Base-by-base conservation (phyloP, 345 rosid species). In the Syzygium oleosum region DNA sequence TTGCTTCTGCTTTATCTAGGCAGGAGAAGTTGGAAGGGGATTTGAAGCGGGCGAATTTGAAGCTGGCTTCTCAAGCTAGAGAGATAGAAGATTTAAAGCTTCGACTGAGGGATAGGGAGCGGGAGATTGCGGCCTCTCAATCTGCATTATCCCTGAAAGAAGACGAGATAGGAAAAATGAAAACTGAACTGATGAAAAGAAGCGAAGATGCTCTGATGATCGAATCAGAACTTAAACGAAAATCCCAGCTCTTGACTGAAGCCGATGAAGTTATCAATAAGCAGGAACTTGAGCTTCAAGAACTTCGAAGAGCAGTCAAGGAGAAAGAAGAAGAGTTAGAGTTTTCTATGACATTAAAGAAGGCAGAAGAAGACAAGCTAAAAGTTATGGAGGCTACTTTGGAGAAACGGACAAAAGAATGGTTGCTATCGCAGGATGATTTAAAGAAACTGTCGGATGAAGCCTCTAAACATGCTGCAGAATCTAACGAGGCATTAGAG, bases 281-380 rank as follows among this genome's bases (percentile, higher is more conserved):
- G 73, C 99, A 97, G 87, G 92, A 93, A 84, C 68, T 87, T 68
- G 98, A 97, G 92, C 88, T 97, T 90, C 89, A 87, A 86, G 92
- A 87, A 86, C 96, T 96, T 55, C 90, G 52, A 88, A 91, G 88
- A 59, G 92, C 92, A 52, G 85, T 96, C 55, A 85, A 43, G 85
- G 95, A 92, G 91, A 95, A 88, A 89, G 97, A 93, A 92, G 93
- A 97, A 91, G 94, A 95, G 84, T 89, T 97, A 43, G 91, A 94
- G 88, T 86, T 88, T 90, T 91, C 94, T 12, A 43, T 46, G 89
- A 88, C 87, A 85, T 51, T 65, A 17, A 93, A 92, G 91, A 92
- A 90, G 90, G 91, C 90, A 51, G 98, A 95, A 73, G 93, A 90
- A 89, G 96, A 94, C 89, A 94, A 96, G 92, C 92, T 94, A 52